Base-by-base conservation (phyloP, 2,329 filamentous ascomycete species). In the Aureobasidium lini region DNA sequence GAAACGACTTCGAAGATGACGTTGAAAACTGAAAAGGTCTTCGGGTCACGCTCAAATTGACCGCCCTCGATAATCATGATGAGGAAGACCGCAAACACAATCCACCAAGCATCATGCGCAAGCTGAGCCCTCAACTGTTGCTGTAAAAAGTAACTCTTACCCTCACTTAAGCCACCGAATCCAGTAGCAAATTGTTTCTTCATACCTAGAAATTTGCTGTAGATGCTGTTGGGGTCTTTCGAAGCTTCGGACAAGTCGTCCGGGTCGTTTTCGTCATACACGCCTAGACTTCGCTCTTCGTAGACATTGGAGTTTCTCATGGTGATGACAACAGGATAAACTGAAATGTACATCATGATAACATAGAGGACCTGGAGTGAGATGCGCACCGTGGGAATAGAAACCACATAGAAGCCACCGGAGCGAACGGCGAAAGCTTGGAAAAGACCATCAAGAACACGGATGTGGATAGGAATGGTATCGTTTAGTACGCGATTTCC, bases 311-410 rank as follows among this genome's bases (percentile, higher is more conserved):
- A 80, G 57, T 81, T 79, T 44, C 83, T 79, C 70, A 86, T 83
- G 16, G 77, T 82, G 56, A 86, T 83, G 13, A 81, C 82, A 34
- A 85, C 80, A 0, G 84, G 83, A 61, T 83, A 84, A 4, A 81
- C 78, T 5, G 79, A 79, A 48, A 86, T 84, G 69, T 85, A 86
- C 83, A 86, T 86, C 83, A 86, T 85, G 46, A 83, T 76, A 0
- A 85, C 73, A 60, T 84, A 80, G 36, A 82, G 77, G 37, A 85
- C 77, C 60, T 84, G 83, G 0, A 84, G 76, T 2, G 76, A 78
- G 5, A 83, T 80, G 39, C 78, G 81, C 2, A 84, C 73, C 1
- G 67, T 68, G 3, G 79, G 68, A 6, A 71, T 70, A 16, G 73
- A 68, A 34, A 84, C 74, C 46, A 83, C 66, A 71, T 81, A 71